Percentiles rank a stretch among this genome's conserved stretches.
Evolutionary conservation across 129 eudicot genomes (phyloP).

Genomic region (Sambucus nigra): DNA sequence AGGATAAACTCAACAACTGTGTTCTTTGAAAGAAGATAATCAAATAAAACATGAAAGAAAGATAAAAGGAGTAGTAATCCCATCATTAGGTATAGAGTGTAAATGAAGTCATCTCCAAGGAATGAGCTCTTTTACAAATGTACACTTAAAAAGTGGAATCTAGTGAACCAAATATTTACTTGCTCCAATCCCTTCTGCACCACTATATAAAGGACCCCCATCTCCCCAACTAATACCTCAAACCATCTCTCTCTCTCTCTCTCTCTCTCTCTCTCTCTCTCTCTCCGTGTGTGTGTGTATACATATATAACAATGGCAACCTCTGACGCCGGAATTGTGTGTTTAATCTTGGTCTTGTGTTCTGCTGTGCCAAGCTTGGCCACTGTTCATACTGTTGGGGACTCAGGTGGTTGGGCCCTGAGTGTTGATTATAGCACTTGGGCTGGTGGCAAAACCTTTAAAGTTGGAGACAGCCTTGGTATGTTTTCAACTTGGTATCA

Average conservation of each 20-base stretch:
- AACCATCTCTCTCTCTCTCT: constrained; percentile 6
- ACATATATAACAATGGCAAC: constrained; percentile 13
- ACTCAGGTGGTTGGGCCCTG: constrained; percentile 36
- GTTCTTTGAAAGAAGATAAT: too few relatives aligned
- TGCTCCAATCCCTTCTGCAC: neutral
- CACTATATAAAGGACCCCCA: constrained; percentile 1
- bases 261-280: constrained; percentile 2
- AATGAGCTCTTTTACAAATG: constrained; percentile 7
- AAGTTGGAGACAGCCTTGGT: constrained; percentile 47
- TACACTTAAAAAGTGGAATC: neutral
- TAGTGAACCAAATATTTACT: too few relatives aligned
- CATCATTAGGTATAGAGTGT: constrained; percentile 7
- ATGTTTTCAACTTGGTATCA: neutral
- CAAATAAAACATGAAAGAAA: too few relatives aligned
- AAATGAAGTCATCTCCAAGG: constrained; percentile 3
- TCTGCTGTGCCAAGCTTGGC: constrained; percentile 17
- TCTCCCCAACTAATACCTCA: neutral
- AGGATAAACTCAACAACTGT: neutral
- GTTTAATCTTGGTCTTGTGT: constrained; percentile 4
- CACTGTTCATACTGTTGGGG: constrained; percentile 41
- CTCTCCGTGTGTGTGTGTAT: neutral
- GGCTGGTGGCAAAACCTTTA: constrained; percentile 34
- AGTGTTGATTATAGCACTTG: constrained; percentile 41
- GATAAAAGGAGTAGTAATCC: too few relatives aligned
- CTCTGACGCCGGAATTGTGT: neutral